phyloP scores from a whole-genome alignment of 768 basidiomycete genomes.

The Panaeolus cyanescens region DNA sequence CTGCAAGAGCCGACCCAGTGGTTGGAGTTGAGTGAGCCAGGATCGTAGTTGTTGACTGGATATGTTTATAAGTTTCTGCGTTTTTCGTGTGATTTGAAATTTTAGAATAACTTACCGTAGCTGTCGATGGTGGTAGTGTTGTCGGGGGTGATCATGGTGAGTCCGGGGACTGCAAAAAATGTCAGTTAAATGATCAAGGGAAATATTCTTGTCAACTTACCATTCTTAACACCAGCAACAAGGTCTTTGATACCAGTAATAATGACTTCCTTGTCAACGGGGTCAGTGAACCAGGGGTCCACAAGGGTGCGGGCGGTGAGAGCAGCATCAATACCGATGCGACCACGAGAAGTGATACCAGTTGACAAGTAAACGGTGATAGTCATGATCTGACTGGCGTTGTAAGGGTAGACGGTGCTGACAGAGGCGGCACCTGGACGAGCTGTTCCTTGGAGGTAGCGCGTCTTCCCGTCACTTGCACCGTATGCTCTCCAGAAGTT shows the following conservation, averaged over 20 bases:
- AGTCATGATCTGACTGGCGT: conserved; percentile 57
- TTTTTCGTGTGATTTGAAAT: not conserved
- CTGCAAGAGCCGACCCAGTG: conserved; percentile 63
- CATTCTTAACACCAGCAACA: conserved; percentile 38
- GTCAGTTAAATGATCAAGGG: conserved; percentile 3
- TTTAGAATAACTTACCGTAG: conserved; percentile 39
- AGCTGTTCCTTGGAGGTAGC: conserved; percentile 65
- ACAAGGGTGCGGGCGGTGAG: conserved; percentile 48
- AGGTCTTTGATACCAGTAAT: conserved; percentile 53
- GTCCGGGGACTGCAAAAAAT: conserved; percentile 38
- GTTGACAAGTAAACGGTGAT: conserved; percentile 66
- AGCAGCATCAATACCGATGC: conserved; percentile 57
- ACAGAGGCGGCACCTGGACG: conserved; percentile 60
- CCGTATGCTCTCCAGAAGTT: conserved; percentile 65
- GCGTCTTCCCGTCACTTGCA: conserved; percentile 46
- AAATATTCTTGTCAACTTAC: conserved; percentile 27
- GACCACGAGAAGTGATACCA: conserved; percentile 62
- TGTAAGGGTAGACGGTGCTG: conserved; percentile 51
- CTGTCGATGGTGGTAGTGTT: conserved; percentile 53
- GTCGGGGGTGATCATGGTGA: conserved; percentile 63
- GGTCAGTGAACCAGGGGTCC: conserved; percentile 61
- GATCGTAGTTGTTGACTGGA: conserved; percentile 40
- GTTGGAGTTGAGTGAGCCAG: conserved; percentile 53
- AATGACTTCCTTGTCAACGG: conserved; percentile 53
- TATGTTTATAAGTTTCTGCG: not conserved